A percentile compares a stretch with the other conserved stretches of the same genome.
phyloP scores from a whole-genome alignment of 352 stramenopile genomes.

The Phytophthora macrochlamydospora region DNA sequence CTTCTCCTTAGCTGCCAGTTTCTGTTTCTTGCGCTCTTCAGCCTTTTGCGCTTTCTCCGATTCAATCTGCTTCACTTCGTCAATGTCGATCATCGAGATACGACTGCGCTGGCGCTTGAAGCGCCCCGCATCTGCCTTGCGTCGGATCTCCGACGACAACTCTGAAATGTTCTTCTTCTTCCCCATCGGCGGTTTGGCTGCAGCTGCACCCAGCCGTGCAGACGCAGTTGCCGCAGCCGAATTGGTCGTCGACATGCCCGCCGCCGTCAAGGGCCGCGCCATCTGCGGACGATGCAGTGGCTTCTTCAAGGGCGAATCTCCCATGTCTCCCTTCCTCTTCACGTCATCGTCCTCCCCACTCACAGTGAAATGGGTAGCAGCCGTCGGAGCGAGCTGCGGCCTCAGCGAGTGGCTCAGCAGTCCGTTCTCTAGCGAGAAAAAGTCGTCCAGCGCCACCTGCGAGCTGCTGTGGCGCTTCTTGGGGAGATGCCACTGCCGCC shows the following conservation, averaged over 20 bases:
- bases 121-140: conserved; percentile 77
- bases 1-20: conserved; percentile 44
- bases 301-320: conserved; percentile 43
- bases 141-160: conserved; percentile 81
- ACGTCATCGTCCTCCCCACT: conserved; percentile 49
- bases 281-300: conserved; percentile 54
- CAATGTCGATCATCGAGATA: conserved; percentile 90
- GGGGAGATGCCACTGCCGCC: conserved; percentile 29
- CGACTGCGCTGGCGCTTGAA: conserved; percentile 86
- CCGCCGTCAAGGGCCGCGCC: conserved; percentile 23
- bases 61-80: conserved; percentile 90
- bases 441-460: conserved; percentile 46
- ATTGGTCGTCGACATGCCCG: not conserved
- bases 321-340: conserved; percentile 30
- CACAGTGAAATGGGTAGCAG: conserved; percentile 68
- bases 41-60: conserved; percentile 85
- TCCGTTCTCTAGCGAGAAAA: conserved; percentile 72
- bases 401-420: conserved; percentile 65
- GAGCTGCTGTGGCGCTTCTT: conserved; percentile 20
- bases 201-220: conserved; percentile 31
- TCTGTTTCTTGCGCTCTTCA: conserved; percentile 83
- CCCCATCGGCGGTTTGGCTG: conserved; percentile 40
- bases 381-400: conserved; percentile 43
- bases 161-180: conserved; percentile 74
- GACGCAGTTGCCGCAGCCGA: conserved; percentile 5